Conservation (phyloP, 2,329 filamentous ascomycete genomes). For the Arthrobotrys iridis region DNA sequence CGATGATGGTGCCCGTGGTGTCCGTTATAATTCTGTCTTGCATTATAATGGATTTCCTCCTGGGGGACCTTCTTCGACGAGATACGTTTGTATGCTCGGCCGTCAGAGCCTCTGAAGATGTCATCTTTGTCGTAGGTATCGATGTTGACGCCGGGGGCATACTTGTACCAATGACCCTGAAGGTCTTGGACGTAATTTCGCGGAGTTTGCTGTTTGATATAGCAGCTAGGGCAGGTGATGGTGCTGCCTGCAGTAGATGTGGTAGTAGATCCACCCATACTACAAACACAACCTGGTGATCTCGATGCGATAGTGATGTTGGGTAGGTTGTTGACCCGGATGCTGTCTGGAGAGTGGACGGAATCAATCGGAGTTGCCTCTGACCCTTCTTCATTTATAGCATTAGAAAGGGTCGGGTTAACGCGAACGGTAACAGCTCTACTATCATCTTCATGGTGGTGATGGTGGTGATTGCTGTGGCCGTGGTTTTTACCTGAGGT, state of each 20-base stretch:
- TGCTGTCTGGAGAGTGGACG: constrained; percentile 34
- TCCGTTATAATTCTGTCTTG: background rate
- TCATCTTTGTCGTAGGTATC: constrained; percentile 29
- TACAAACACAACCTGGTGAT: constrained; percentile 38
- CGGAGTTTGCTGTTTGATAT: constrained; percentile 49
- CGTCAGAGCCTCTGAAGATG: constrained; percentile 48
- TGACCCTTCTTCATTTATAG: constrained; percentile 22
- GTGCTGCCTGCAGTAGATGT: constrained; percentile 14
- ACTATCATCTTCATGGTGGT: constrained; percentile 13
- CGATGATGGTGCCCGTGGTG: background rate
- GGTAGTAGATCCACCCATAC: constrained; percentile 2
- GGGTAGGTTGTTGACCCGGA: constrained; percentile 1
- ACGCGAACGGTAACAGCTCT: constrained; percentile 29
- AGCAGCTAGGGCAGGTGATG: constrained; percentile 37
- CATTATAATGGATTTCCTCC: constrained; percentile 19
- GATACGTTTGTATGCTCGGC: constrained; percentile 33
- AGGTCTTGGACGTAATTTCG: constrained; percentile 40
- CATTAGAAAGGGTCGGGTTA: constrained; percentile 7
- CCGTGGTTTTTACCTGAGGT: background rate
- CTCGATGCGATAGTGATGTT: constrained; percentile 28
- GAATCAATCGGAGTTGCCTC: constrained; percentile 34
- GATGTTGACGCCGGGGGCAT: constrained; percentile 35
- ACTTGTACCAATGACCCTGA: constrained; percentile 31
- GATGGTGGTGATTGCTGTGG: constrained; percentile 35
- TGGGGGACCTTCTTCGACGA: constrained; percentile 38